Base-by-base conservation (phyloP, 805 yeast genomes). In the Zygotorulaspora chibaensis region DNA sequence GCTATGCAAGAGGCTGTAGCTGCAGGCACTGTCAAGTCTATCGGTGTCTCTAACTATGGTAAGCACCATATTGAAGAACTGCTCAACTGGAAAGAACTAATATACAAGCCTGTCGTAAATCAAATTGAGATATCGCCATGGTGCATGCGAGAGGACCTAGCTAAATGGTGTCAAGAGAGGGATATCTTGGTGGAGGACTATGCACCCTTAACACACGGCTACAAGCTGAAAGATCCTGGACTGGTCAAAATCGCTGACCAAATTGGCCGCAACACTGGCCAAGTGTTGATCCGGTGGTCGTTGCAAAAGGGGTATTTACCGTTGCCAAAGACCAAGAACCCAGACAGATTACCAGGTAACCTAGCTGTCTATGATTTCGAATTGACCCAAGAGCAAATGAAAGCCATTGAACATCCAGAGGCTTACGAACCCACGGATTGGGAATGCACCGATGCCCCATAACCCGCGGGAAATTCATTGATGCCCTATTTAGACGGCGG, bases 61-160 rank as follows among this genome's bases (percentile, higher is more conserved):
- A 58, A 64, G 12, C 66, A 63, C 3, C 87, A 81, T 59, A 61
- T 86, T 18, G 74, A 80, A 47, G 84, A 83, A 59, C 65, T 86
- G 37, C 67, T 83, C 35, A 54, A 60, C 2, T 80, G 86, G 83
- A 73, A 74, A 2, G 78, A 71, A 1, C 58, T 78, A 50, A 74
- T 65, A 48, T 59, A 75, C 50, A 72, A 73, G 50, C 90, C 96
- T 0, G 87, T 82, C 0, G 83, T 85, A 35, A 83, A 87, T 63
- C 95, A 88, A 62, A 77, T 87, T 58, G 96, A 87, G 64, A 74
- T 87, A 42, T 86, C 87, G 48, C 96, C 93, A 16, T 86, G 93
- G 90, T 71, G 83, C 57, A 86, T 83, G 68, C 72, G 84, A 55
- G 67, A 72, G 43, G 80, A 81, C 42, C 70, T 87, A 46, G 79